phyloP scores from a whole-genome alignment of 371 early-diverging fungal species.

The Circinella umbellata region DNA sequence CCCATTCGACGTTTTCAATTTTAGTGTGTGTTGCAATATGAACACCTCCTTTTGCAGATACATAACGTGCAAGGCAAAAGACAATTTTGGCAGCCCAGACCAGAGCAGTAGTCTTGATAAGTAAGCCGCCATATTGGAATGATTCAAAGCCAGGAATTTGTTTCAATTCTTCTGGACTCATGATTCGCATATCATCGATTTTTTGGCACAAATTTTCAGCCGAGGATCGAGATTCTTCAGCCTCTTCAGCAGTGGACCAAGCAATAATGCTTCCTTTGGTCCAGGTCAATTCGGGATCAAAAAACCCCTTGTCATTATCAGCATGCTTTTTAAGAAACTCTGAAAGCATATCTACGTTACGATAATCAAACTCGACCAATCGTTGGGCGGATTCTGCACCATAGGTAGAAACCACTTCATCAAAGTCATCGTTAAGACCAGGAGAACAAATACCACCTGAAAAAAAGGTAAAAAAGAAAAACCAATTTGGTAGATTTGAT shows the following conservation, averaged over 20 bases:
- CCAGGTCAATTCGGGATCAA: conserved; percentile 42
- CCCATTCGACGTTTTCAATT: conserved; percentile 16
- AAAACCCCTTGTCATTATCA: conserved; percentile 30
- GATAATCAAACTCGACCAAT: conserved; percentile 42
- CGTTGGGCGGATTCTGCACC: conserved; percentile 33
- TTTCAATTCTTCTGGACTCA: conserved; percentile 23
- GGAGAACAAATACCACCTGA: conserved; percentile 55
- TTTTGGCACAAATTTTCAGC: conserved; percentile 23
- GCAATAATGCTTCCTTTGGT: conserved; percentile 43
- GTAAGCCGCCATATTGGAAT: conserved; percentile 39
- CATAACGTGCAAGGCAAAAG: conserved; percentile 36
- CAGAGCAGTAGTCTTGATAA: conserved; percentile 33
- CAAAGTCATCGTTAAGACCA: conserved; percentile 41
- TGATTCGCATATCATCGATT: conserved; percentile 13
- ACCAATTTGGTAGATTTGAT: no score
- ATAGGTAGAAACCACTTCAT: conserved; percentile 22
- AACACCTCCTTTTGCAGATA: conserved; percentile 17
- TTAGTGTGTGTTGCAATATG: conserved; percentile 24
- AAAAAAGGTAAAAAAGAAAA: neutral
- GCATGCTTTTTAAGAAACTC: conserved; percentile 31
- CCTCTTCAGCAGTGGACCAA: conserved; percentile 34
- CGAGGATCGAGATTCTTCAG: conserved; percentile 25
- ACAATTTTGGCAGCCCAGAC: conserved; percentile 54
- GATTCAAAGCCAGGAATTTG: conserved; percentile 23
- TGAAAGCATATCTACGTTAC: conserved; percentile 34